These are phyloP conservation scores for Verticillium tricorpus DNA, from an alignment of 2,329 filamentous ascomycete species.

Conservation along the genomic window DNA sequence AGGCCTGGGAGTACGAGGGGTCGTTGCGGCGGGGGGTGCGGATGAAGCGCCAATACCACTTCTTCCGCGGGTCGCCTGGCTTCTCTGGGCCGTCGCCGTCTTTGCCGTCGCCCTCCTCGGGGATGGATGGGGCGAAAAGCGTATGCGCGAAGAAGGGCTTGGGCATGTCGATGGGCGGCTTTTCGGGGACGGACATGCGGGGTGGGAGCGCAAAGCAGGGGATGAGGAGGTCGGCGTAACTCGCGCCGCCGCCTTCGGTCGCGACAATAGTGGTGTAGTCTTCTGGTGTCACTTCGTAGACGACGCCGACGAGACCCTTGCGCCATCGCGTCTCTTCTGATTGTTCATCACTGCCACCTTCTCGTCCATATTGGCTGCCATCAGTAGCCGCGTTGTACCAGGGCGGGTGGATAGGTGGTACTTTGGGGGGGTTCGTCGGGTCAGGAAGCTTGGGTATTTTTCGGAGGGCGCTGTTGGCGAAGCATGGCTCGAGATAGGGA, in stretches of 20 bases:
- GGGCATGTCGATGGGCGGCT: slow-evolving; percentile 50
- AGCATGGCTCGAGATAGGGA: slow-evolving; percentile 86
- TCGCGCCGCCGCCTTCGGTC: slow-evolving; percentile 81
- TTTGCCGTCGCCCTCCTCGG: slow-evolving; percentile 23
- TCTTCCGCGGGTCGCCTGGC: slow-evolving; percentile 21
- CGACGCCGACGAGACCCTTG: slow-evolving; percentile 83
- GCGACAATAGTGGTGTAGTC: slow-evolving; percentile 86
- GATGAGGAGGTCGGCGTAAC: slow-evolving; percentile 81
- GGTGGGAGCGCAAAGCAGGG: slow-evolving; percentile 68
- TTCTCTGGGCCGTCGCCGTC: slow-evolving; percentile 20
- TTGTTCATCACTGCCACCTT: not conserved
- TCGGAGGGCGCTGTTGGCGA: slow-evolving; percentile 72
- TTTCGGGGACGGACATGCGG: slow-evolving; percentile 56
- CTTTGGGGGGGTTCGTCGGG: slow-evolving; percentile 22
- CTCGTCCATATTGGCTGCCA: not conserved
- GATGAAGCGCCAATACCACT: slow-evolving; percentile 44
- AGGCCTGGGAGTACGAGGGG: slow-evolving; percentile 74
- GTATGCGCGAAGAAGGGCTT: slow-evolving; percentile 78
- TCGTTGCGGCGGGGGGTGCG: slow-evolving; percentile 51
- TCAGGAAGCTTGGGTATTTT: slow-evolving; percentile 40
- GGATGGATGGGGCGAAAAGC: slow-evolving; percentile 63
- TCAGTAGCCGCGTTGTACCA: slow-evolving; percentile 1
- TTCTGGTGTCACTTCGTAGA: slow-evolving; percentile 82
- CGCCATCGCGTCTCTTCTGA: slow-evolving; percentile 50
- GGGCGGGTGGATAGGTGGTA: slow-evolving; percentile 12